These are phyloP conservation scores for Protea cynaroides DNA, from an alignment of 164 flowering plant species.

Conservation along the genomic window DNA sequence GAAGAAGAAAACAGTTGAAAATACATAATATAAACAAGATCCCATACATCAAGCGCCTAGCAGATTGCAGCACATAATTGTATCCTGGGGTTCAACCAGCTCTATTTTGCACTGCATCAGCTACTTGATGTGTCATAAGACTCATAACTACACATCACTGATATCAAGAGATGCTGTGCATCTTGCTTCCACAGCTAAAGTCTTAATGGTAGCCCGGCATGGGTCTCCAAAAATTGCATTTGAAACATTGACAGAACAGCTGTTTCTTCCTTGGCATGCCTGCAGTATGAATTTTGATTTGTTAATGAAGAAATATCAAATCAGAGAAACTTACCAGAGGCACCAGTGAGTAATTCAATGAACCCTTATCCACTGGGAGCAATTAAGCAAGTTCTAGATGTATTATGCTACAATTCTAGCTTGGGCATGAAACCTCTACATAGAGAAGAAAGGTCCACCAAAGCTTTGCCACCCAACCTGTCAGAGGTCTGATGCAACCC, in stretches of 20 bases:
- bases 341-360: neutral
- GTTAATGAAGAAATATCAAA: neutral
- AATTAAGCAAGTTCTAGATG: no score
- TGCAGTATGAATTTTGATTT: slow-evolving; percentile 17
- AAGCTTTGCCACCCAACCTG: neutral
- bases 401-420: no score
- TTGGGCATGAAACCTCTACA: no score
- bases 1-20: no score
- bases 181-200: slow-evolving; percentile 66
- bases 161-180: slow-evolving; percentile 34
- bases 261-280: slow-evolving; percentile 70
- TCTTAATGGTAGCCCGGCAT: slow-evolving; percentile 53
- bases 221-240: slow-evolving; percentile 60
- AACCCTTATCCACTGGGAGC: neutral
- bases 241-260: slow-evolving; percentile 52
- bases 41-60: no score
- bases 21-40: no score
- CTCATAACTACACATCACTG: slow-evolving; percentile 17
- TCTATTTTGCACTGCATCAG: neutral
- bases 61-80: no score
- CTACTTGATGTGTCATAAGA: slow-evolving; percentile 8
- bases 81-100: no score
- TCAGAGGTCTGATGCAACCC: no score
- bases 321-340: neutral
- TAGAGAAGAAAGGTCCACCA: no score